These are phyloP conservation scores for Geotrichum reessii DNA, from an alignment of 1,139 yeast species.

Conservation along the genomic window DNA sequence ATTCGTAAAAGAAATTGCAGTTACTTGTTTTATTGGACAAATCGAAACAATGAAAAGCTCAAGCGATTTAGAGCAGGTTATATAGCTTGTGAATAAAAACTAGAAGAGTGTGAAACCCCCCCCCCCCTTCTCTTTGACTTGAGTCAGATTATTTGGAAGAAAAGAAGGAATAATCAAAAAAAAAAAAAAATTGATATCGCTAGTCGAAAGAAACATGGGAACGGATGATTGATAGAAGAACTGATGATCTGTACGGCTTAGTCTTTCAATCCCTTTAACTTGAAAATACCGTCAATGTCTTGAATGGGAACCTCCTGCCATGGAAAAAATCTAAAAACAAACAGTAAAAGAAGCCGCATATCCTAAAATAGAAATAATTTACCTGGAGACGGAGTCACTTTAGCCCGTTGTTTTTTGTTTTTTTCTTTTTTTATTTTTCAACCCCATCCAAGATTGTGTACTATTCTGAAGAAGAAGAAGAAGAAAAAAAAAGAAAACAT, in stretches of 20 bases:
- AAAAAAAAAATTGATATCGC: not conserved
- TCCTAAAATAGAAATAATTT: not conserved
- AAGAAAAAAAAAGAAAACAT: not conserved
- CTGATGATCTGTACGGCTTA: no score
- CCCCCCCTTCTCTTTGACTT: no score
- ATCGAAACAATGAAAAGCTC: not conserved
- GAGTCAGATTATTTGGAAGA: no score
- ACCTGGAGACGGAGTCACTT: not conserved
- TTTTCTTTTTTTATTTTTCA: no score
- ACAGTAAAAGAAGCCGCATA: not conserved
- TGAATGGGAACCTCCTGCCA: no score
- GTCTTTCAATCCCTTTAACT: no score
- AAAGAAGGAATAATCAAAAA: not conserved
- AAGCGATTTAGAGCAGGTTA: not conserved
- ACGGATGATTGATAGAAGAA: not conserved
- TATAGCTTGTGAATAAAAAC: not conserved
- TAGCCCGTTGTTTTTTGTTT: no score
- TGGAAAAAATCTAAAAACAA: not conserved
- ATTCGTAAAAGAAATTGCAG: not conserved
- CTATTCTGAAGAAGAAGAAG: not conserved
- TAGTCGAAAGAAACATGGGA: not conserved
- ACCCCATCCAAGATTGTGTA: no score
- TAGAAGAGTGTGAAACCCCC: no score
- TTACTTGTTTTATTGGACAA: not conserved
- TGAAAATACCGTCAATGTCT: no score